Conservation (phyloP, 129 eudicot genomes). For the carrot (Daucus carota) region DH1_v3.0 NC_030381.2:38005501-38006000, state of each 20-base stretch:
- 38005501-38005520: background rate
- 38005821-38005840: conserved; percentile 4
- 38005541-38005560: background rate
- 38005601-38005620: background rate
- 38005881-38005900: background rate
- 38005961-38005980: background rate
- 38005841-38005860: background rate
- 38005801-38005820: conserved; percentile 6
- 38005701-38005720: background rate
- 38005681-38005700: background rate
- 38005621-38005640: background rate
- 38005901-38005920: background rate
- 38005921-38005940: background rate
- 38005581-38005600: background rate
- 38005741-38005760: conserved; percentile 23
- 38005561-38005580: background rate
- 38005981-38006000: background rate
- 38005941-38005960: background rate
- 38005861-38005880: background rate
- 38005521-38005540: background rate
- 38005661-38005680: background rate
- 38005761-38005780: conserved; percentile 18
- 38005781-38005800: conserved; percentile 21
- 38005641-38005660: background rate
- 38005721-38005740: conserved; percentile 27